These are phyloP conservation scores for Phialemoniopsis sp. DNA, from an alignment of 2,329 filamentous ascomycete species.

Conservation along the genomic window DNA sequence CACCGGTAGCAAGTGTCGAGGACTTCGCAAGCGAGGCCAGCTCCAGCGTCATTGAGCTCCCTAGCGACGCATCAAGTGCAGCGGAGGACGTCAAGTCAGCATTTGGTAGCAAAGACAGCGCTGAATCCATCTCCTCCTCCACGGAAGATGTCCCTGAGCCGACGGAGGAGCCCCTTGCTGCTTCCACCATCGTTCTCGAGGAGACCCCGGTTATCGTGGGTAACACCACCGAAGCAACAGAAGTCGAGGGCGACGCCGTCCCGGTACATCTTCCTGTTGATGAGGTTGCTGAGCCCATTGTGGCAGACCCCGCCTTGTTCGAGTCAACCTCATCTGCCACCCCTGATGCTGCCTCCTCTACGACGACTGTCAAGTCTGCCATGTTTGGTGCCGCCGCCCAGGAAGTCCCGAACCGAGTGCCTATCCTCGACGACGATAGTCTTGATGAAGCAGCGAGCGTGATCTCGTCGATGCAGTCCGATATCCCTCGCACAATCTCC, in stretches of 20 bases:
- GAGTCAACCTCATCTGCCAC: background rate
- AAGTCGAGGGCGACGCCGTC: conserved; percentile 16
- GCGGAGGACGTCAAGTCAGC: conserved; percentile 7
- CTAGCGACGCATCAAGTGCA: conserved; percentile 3
- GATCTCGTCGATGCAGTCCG: conserved; percentile 23
- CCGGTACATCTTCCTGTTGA: conserved; percentile 12
- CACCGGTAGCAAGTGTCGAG: conserved; percentile 11
- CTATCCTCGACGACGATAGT: conserved; percentile 45
- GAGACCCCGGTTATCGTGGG: conserved; percentile 24
- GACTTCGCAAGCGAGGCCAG: conserved; percentile 15
- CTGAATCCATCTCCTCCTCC: background rate
- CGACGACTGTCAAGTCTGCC: conserved; percentile 36
- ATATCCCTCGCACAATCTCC: conserved; percentile 18
- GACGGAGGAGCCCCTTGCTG: conserved; percentile 3
- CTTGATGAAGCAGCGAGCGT: conserved; percentile 30
- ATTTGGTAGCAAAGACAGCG: no score
- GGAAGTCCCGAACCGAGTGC: conserved; percentile 39
- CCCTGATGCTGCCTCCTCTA: conserved; percentile 15
- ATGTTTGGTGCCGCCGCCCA: conserved; percentile 49
- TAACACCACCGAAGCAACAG: conserved; percentile 15
- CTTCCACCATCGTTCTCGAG: conserved; percentile 17
- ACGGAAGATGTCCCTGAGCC: conserved; percentile 17
- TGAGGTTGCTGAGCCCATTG: conserved; percentile 9
- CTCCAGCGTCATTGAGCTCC: conserved; percentile 12
- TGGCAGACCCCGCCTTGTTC: background rate